These are phyloP conservation scores for Geoglossum glabrum DNA, from an alignment of 495 filamentous ascomycete genomes.

Conservation along the genomic window DNA sequence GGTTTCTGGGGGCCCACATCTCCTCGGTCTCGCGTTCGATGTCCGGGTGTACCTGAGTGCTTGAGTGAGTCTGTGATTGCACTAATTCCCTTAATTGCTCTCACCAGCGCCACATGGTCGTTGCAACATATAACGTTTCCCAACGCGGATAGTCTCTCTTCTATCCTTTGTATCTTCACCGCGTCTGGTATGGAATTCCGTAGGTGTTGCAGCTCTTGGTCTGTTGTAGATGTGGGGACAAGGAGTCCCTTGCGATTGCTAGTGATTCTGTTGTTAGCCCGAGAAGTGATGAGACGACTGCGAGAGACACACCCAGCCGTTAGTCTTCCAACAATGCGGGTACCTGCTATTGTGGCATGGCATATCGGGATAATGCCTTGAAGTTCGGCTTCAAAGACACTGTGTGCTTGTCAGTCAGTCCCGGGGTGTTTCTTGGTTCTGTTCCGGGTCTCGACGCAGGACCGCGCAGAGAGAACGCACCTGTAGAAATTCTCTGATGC, in stretches of 20 bases:
- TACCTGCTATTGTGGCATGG: constrained; percentile 92
- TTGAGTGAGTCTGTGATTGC: not conserved
- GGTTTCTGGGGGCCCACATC: constrained; percentile 26
- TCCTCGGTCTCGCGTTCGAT: constrained; percentile 42
- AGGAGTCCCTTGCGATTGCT: constrained; percentile 93
- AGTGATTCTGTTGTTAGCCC: not conserved
- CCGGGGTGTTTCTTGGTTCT: not conserved
- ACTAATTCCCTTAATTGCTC: constrained; percentile 36
- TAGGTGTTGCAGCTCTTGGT: constrained; percentile 93
- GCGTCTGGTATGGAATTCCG: constrained; percentile 79
- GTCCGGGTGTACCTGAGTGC: constrained; percentile 3
- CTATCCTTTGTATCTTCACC: constrained; percentile 86
- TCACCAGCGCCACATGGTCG: constrained; percentile 88
- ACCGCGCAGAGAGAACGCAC: constrained; percentile 16
- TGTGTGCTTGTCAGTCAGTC: constrained; percentile 7
- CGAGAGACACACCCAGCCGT: constrained; percentile 59
- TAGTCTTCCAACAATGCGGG: constrained; percentile 81
- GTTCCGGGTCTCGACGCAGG: not conserved
- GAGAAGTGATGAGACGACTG: not conserved
- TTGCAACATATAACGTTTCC: constrained; percentile 95
- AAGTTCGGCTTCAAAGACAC: constrained; percentile 88
- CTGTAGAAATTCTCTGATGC: constrained; percentile 97
- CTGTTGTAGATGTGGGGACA: constrained; percentile 85
- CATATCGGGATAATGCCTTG: constrained; percentile 97
- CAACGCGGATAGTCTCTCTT: constrained; percentile 86